phyloP scores from a whole-genome alignment of 495 filamentous ascomycete species.

The Penicillium pulvis region DNA sequence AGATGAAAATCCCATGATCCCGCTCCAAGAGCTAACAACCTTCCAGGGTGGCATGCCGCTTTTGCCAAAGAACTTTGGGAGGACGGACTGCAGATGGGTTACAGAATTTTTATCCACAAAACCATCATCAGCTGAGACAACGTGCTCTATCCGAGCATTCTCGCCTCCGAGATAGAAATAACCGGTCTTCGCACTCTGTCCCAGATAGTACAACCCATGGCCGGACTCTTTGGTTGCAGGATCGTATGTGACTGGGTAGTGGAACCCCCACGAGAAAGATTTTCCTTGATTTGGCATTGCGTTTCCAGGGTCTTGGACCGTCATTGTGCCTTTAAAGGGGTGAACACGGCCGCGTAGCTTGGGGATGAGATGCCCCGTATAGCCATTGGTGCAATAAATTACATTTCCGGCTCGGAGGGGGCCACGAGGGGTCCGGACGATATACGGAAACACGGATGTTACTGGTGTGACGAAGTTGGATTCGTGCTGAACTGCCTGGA shows the following conservation, averaged over 20 bases:
- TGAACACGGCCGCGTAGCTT: constrained; percentile 68
- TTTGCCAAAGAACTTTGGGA: constrained; percentile 47
- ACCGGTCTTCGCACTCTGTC: constrained; percentile 58
- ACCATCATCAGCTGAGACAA: constrained; percentile 53
- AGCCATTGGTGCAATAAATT: constrained; percentile 76
- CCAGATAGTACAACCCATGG: constrained; percentile 75
- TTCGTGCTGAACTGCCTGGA: constrained; percentile 36
- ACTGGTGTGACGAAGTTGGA: constrained; percentile 12
- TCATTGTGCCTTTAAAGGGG: constrained; percentile 77
- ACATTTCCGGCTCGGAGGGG: constrained; percentile 57
- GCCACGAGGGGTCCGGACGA: constrained; percentile 66
- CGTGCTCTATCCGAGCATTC: constrained; percentile 65
- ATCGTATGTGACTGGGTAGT: constrained; percentile 29
- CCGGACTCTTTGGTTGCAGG: constrained; percentile 37
- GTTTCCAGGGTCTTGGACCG: constrained; percentile 59
- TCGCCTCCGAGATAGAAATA: constrained; percentile 54
- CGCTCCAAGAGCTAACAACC: constrained; percentile 69
- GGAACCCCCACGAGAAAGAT: constrained; percentile 38
- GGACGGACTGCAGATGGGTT: constrained; percentile 28
- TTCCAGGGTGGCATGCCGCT: constrained; percentile 19
- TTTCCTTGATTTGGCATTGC: constrained; percentile 29
- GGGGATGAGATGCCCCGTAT: constrained; percentile 74
- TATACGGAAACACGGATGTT: constrained; percentile 19
- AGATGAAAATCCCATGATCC: constrained; percentile 76
- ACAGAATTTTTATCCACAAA: constrained; percentile 41